Evolutionary conservation across 1,139 yeast species (phyloP).

Genomic region (Arxiozyma slooffiae): DNA sequence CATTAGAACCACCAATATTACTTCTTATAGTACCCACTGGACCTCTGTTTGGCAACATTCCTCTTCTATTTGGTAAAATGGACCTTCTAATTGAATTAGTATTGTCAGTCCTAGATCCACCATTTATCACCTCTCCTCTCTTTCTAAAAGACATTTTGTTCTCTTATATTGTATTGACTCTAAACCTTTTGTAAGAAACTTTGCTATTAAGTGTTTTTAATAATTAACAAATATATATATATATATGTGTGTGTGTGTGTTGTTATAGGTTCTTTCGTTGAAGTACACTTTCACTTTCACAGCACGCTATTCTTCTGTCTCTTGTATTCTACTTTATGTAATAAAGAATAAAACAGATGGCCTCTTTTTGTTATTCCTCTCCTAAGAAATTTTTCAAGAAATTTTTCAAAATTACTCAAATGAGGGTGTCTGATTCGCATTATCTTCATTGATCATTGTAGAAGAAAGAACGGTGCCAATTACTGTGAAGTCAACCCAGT

Average conservation of each 20-base stretch:
- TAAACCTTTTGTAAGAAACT: neutral
- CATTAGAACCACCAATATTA: neutral
- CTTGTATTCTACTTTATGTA: neutral
- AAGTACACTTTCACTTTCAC: neutral
- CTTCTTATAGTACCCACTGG: neutral
- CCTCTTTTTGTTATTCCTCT: neutral
- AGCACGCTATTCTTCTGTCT: neutral
- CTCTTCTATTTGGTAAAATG: slow-evolving; percentile 2
- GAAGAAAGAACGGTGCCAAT: neutral
- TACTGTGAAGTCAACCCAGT: neutral
- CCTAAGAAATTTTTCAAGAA: neutral
- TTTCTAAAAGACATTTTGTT: slow-evolving; percentile 56
- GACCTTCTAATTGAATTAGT: neutral
- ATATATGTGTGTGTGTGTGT: too few relatives aligned
- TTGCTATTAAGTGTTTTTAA: neutral
- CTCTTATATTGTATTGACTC: neutral
- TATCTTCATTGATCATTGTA: neutral
- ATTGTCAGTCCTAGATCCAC: slow-evolving; percentile 6
- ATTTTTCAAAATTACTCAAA: too few relatives aligned
- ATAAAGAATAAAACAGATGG: slow-evolving; percentile 1
- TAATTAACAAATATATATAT: too few relatives aligned
- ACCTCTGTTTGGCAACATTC: slow-evolving; percentile 5
- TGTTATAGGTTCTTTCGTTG: neutral
- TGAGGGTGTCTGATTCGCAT: neutral
- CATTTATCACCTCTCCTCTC: slow-evolving; percentile 47